These are phyloP conservation scores for Yarrowia keelungensis DNA, from an alignment of 805 yeast species.

Conservation along the genomic window DNA sequence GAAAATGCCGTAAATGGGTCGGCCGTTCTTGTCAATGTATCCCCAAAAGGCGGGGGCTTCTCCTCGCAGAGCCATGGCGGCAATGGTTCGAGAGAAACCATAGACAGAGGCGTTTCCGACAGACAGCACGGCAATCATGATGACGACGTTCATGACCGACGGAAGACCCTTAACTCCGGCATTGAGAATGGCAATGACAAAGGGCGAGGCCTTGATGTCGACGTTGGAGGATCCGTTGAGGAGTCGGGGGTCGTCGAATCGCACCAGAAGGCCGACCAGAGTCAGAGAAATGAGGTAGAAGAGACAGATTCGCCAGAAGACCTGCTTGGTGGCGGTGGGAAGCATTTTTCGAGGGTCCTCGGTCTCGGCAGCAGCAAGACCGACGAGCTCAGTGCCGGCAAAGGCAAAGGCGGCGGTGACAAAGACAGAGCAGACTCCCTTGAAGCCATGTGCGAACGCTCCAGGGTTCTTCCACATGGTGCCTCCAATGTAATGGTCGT, in stretches of 20 bases:
- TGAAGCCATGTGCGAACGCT: conserved; percentile 67
- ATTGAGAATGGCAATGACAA: conserved; percentile 70
- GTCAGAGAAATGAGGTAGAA: conserved; percentile 64
- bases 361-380: conserved; percentile 73
- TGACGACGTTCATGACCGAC: conserved; percentile 70
- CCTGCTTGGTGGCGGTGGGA: conserved; percentile 74
- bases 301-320: conserved; percentile 73
- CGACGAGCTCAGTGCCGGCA: conserved; percentile 70
- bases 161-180: conserved; percentile 73
- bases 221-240: conserved; percentile 57
- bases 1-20: conserved; percentile 66
- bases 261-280: conserved; percentile 68
- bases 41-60: conserved; percentile 64
- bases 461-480: conserved; percentile 69
- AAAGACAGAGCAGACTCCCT: conserved; percentile 69
- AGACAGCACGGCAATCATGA: conserved; percentile 68
- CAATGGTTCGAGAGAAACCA: conserved; percentile 70
- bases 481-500: conserved; percentile 59
- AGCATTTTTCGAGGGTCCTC: conserved; percentile 65
- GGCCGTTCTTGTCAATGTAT: conserved; percentile 69
- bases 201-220: conserved; percentile 75
- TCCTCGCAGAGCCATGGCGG: conserved; percentile 68
- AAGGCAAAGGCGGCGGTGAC: conserved; percentile 72
- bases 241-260: conserved; percentile 58
- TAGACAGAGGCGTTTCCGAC: conserved; percentile 78